phyloP scores from a whole-genome alignment of 768 basidiomycete species.

The Leccinum variicolor region DNA sequence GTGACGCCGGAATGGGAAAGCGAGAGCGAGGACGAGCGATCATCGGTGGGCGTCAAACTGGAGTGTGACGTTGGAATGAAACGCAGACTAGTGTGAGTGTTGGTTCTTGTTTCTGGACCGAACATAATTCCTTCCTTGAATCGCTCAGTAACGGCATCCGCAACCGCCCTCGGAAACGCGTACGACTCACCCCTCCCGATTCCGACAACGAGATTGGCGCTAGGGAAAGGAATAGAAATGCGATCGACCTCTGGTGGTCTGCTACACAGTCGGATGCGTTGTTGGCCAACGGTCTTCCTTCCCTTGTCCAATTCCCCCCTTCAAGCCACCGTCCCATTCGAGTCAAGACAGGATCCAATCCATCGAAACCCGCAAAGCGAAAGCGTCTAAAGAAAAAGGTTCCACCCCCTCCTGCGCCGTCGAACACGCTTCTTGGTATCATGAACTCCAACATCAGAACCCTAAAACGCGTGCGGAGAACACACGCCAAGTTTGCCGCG shows the following conservation, averaged over 20 bases:
- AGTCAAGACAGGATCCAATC: slow-evolving; percentile 12
- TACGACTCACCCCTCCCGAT: slow-evolving; percentile 44
- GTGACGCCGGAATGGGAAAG: slow-evolving; percentile 31
- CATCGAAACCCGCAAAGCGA: slow-evolving; percentile 13
- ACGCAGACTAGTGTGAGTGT: slow-evolving; percentile 43
- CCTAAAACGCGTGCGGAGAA: slow-evolving; percentile 67
- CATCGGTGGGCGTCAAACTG: slow-evolving; percentile 13
- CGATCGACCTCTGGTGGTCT: slow-evolving; percentile 70
- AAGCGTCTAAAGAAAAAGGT: slow-evolving; percentile 24
- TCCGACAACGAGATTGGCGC: slow-evolving; percentile 29
- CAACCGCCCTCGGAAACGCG: slow-evolving; percentile 59
- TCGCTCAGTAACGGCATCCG: slow-evolving; percentile 21
- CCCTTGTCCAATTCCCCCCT: slow-evolving; percentile 36
- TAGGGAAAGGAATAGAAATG: slow-evolving; percentile 37
- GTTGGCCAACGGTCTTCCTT: slow-evolving; percentile 62
- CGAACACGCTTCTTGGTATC: slow-evolving; percentile 53
- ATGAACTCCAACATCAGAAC: slow-evolving; percentile 80
- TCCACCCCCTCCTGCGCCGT: slow-evolving; percentile 18
- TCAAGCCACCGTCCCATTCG: slow-evolving; percentile 3
- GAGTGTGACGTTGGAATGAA: slow-evolving; percentile 52
- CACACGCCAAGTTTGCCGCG: slow-evolving; percentile 67
- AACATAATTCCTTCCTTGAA: neutral
- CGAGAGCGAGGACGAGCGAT: slow-evolving; percentile 34
- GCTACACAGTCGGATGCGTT: slow-evolving; percentile 61
- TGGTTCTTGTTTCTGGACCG: neutral